phyloP scores from a whole-genome alignment of 352 stramenopile species.

The Globisporangium apiculatum region DNA sequence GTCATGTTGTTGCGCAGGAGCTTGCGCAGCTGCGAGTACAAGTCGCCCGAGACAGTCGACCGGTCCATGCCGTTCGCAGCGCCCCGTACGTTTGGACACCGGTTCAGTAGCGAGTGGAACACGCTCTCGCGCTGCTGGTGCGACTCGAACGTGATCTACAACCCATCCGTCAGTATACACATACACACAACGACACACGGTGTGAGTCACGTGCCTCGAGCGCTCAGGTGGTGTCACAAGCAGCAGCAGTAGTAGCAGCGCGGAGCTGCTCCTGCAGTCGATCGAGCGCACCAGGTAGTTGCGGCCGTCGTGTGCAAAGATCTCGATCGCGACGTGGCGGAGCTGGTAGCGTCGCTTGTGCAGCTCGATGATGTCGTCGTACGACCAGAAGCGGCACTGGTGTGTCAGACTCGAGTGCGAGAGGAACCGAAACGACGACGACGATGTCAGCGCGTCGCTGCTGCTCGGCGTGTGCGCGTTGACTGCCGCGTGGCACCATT shows the following conservation, averaged over 20 bases:
- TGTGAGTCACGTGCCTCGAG: neutral
- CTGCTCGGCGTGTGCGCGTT: conserved; percentile 3
- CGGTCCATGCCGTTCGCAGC: conserved; percentile 57
- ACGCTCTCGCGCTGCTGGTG: conserved; percentile 49
- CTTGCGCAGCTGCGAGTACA: conserved; percentile 67
- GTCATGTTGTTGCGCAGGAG: conserved; percentile 71
- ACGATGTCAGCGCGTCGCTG: neutral
- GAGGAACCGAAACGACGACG: conserved; percentile 1
- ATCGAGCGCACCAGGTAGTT: conserved; percentile 55
- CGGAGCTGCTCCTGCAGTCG: too few species aligned
- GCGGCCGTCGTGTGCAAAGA: conserved; percentile 67
- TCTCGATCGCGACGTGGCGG: conserved; percentile 60
- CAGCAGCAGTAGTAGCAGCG: neutral
- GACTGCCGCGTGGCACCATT: neutral
- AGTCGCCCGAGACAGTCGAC: conserved; percentile 30
- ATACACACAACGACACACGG: neutral
- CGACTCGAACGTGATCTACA: conserved; percentile 64
- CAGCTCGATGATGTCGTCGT: conserved; percentile 66
- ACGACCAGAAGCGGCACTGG: conserved; percentile 67
- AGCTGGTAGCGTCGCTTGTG: conserved; percentile 75
- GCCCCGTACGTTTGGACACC: conserved; percentile 62
- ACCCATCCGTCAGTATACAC: neutral
- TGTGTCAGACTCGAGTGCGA: conserved; percentile 35
- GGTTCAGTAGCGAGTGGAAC: conserved; percentile 70
- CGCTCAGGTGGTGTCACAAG: neutral